Percentiles rank a stretch among this genome's conserved stretches.
phyloP scores from a whole-genome alignment of 208 protist genomes.

The Trypanosoma cruzi region DNA sequence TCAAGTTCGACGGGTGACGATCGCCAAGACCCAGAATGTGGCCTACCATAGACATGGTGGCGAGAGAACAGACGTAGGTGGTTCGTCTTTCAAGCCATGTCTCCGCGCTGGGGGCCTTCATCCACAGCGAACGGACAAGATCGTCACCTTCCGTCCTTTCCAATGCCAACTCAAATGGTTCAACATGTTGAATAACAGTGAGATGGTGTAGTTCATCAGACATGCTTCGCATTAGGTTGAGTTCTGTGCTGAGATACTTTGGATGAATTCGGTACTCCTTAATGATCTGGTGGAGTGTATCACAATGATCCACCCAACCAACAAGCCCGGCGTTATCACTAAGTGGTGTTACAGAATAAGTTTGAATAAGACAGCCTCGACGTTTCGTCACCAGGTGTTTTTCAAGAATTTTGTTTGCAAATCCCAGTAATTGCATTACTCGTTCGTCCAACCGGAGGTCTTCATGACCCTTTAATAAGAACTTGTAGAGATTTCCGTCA shows the following conservation, averaged over 20 bases:
- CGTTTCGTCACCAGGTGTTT: slow-evolving; percentile 91
- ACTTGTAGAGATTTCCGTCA: slow-evolving; percentile 97
- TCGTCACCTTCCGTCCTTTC: slow-evolving; percentile 96
- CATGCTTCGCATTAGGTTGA: slow-evolving; percentile 89
- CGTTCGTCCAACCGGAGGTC: slow-evolving; percentile 99
- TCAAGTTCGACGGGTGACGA: slow-evolving; percentile 99
- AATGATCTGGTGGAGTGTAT: slow-evolving; percentile 94
- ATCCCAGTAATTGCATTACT: slow-evolving; percentile 99
- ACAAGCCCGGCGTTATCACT: slow-evolving; percentile 99
- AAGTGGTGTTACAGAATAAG: slow-evolving; percentile 98
- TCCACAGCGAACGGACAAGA: slow-evolving; percentile 97
- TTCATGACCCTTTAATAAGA: slow-evolving; percentile 99
- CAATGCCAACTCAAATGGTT: slow-evolving; percentile 98
- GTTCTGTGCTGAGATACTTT: slow-evolving; percentile 94
- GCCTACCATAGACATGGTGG: slow-evolving; percentile 99
- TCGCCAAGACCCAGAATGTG: slow-evolving; percentile 99
- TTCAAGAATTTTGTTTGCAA: slow-evolving; percentile 99
- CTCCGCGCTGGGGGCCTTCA: slow-evolving; percentile 96
- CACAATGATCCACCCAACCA: slow-evolving; percentile 98
- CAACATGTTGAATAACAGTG: slow-evolving; percentile 98
- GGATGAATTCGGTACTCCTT: slow-evolving; percentile 85
- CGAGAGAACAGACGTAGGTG: slow-evolving; percentile 99
- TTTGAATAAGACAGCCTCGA: slow-evolving; percentile 90
- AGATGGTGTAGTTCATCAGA: slow-evolving; percentile 95
- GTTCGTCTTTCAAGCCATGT: slow-evolving; percentile 98